A percentile compares a stretch with the other conserved stretches of the same genome.
phyloP scores from a whole-genome alignment of 768 basidiomycete species.

The Pisolithus orientalis region DNA sequence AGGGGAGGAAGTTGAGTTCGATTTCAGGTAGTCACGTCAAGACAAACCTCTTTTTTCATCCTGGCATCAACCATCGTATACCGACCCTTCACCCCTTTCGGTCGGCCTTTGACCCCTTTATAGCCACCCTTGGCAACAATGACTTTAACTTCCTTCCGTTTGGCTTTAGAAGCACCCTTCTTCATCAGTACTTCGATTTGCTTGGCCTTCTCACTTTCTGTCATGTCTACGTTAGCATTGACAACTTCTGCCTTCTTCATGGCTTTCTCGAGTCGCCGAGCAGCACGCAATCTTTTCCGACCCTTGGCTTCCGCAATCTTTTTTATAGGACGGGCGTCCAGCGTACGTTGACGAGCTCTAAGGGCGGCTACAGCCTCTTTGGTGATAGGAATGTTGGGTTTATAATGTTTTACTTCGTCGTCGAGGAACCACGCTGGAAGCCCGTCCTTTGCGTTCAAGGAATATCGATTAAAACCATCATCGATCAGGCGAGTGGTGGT shows the following conservation, averaged over 20 bases:
- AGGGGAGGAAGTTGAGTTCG: constrained; percentile 1
- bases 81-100: constrained; percentile 92
- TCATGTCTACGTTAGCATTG: constrained; percentile 79
- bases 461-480: constrained; percentile 93
- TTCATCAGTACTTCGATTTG: constrained; percentile 91
- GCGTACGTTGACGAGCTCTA: constrained; percentile 83
- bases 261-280: constrained; percentile 80
- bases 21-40: background rate
- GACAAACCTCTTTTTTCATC: constrained; percentile 82
- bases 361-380: constrained; percentile 88
- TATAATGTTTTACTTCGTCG: constrained; percentile 90
- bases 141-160: constrained; percentile 72
- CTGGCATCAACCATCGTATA: constrained; percentile 93
- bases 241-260: constrained; percentile 96
- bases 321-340: constrained; percentile 97
- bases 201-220: constrained; percentile 91
- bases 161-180: constrained; percentile 65
- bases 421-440: constrained; percentile 97
- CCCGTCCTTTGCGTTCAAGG: constrained; percentile 85
- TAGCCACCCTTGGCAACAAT: constrained; percentile 90
- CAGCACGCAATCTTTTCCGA: constrained; percentile 88
- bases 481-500: constrained; percentile 88
- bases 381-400: constrained; percentile 91
- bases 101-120: constrained; percentile 85
- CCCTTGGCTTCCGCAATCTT: constrained; percentile 99